Conservation (phyloP, 2,329 filamentous ascomycete species). For the Bretziella fagacearum region DNA sequence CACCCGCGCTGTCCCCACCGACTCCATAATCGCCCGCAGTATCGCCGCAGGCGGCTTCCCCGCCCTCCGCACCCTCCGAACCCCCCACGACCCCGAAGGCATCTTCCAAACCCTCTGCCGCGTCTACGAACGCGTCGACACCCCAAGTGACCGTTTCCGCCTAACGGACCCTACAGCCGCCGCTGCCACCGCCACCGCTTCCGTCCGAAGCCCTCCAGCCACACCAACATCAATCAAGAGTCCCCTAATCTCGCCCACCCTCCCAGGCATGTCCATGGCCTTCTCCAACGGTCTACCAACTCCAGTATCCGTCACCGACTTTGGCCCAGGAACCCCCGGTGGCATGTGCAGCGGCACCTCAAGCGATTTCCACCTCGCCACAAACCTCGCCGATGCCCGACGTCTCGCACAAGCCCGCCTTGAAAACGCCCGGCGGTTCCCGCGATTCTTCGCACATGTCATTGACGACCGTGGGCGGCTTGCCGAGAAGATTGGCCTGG, state of each 20-base stretch:
- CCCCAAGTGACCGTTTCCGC: conserved; percentile 32
- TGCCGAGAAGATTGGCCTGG: conserved; percentile 37
- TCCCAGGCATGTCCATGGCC: neutral
- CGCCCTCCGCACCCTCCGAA: conserved; percentile 38
- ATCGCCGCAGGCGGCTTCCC: conserved; percentile 49
- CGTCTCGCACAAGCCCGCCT: conserved; percentile 49
- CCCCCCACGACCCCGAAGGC: conserved; percentile 53
- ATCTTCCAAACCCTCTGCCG: conserved; percentile 51
- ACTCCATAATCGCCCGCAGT: conserved; percentile 45
- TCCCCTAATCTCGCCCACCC: neutral
- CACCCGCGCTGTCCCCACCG: conserved; percentile 29
- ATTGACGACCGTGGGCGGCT: conserved; percentile 34
- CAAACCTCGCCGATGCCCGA: conserved; percentile 35
- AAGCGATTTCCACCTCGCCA: conserved; percentile 20
- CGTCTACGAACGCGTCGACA: conserved; percentile 38
- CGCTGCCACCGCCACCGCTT: neutral
- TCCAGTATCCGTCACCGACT: neutral
- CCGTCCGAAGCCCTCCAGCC: conserved; percentile 4
- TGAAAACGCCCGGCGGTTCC: conserved; percentile 36
- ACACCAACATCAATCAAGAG: conserved; percentile 8
- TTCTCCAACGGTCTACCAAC: conserved; percentile 16
- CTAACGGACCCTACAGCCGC: neutral
- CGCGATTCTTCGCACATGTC: conserved; percentile 43
- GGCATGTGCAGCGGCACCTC: conserved; percentile 6
- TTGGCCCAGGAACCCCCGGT: conserved; percentile 18